A percentile compares a stretch with the other conserved stretches of the same genome.
These are phyloP conservation scores for Botrytis tulipae DNA, from an alignment of 2,329 filamentous ascomycete species.

Conservation along the genomic window DNA sequence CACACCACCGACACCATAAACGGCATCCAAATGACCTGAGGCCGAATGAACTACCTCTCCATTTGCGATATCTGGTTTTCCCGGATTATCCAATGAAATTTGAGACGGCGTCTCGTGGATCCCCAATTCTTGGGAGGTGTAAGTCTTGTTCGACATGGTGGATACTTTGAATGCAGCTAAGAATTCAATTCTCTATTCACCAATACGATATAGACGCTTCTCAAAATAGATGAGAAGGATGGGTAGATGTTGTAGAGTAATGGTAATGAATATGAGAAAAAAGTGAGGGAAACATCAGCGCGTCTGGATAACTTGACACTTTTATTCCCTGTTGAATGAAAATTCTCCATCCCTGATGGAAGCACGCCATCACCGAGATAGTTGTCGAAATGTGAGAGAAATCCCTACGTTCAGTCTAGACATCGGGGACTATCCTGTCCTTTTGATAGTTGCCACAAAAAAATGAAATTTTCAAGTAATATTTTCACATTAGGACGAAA, in stretches of 20 bases:
- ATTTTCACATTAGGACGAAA: neutral
- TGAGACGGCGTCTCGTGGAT: conserved; percentile 6
- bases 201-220: conserved; percentile 8
- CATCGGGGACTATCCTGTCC: neutral
- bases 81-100: neutral
- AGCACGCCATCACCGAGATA: conserved; percentile 15
- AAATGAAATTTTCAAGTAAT: conserved; percentile 16
- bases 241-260: neutral
- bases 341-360: neutral
- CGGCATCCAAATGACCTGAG: conserved; percentile 7
- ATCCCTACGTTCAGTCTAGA: neutral
- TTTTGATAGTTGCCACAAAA: conserved; percentile 8
- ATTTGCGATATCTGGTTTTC: conserved; percentile 16
- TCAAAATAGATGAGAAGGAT: neutral
- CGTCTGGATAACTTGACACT: conserved; percentile 11
- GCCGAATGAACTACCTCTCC: conserved; percentile 17
- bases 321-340: conserved; percentile 10
- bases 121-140: neutral
- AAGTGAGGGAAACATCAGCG: neutral
- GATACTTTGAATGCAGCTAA: conserved; percentile 19
- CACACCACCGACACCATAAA: conserved; percentile 14
- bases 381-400: conserved; percentile 10
- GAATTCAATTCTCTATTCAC: conserved; percentile 16
- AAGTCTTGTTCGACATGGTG: conserved; percentile 15
- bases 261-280: neutral